These are phyloP conservation scores for Malassezia brasiliensis DNA, from an alignment of 1,284 basidiomycete genomes.

Conservation along the genomic window DNA sequence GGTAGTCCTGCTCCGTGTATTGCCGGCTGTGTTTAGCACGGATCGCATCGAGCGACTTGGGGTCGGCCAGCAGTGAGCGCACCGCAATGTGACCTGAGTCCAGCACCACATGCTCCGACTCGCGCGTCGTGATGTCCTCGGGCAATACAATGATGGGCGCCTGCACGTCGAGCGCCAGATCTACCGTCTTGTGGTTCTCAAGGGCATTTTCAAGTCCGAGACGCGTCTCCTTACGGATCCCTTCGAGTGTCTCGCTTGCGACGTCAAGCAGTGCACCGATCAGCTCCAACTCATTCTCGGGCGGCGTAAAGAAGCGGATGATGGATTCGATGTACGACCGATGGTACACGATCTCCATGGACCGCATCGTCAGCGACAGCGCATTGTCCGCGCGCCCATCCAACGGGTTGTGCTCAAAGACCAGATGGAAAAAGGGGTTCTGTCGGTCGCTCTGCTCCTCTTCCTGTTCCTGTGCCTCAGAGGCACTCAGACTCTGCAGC, in stretches of 20 bases:
- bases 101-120: constrained; percentile 78
- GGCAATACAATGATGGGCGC: constrained; percentile 96
- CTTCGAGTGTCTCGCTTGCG: constrained; percentile 88
- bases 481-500: not conserved
- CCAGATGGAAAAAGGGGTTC: constrained; percentile 83
- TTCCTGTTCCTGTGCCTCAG: constrained; percentile 10
- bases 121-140: constrained; percentile 65
- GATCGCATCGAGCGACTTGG: constrained; percentile 68
- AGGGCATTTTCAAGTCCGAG: constrained; percentile 89
- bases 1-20: constrained; percentile 82
- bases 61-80: constrained; percentile 77
- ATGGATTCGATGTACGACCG: constrained; percentile 86
- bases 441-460: constrained; percentile 41
- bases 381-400: constrained; percentile 88
- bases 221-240: constrained; percentile 84
- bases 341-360: constrained; percentile 97
- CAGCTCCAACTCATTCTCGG: constrained; percentile 87
- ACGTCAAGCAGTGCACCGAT: constrained; percentile 64
- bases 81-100: constrained; percentile 96
- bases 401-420: constrained; percentile 85
- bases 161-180: constrained; percentile 90
- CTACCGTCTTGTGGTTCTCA: constrained; percentile 85
- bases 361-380: constrained; percentile 79
- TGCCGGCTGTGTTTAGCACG: constrained; percentile 74
- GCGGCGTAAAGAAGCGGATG: constrained; percentile 85